Evolutionary conservation across 352 stramenopile species (phyloP), one percentile per base, ranked within the genome.

Genomic region (Pythium inflatum): DNA sequence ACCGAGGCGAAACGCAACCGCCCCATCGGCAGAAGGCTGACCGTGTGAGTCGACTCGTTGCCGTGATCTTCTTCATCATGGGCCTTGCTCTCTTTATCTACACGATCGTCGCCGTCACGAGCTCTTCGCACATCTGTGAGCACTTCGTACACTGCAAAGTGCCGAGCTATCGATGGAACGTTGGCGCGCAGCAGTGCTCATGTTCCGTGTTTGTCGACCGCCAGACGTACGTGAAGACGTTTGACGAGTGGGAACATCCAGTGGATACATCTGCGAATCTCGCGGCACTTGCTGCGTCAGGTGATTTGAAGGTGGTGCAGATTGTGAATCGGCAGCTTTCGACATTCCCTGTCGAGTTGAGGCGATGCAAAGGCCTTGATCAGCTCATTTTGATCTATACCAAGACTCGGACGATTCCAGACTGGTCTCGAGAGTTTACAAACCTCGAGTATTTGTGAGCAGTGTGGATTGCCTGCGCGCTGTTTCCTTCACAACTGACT

Each of bases 371-470:
- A 5, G 48, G 27, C 14, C 28, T 71, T 11, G 30, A 34, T 2
- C 40, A 66, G 40, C 56, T 71, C 57, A 79, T 72, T 30, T 49
- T 80, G 28, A 56, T 79, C 25, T 77, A 80, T 57, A 77, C 73
- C 11, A 61, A 68, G 16, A 75, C 57, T 7, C 11, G 20, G 9
- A 28, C 16, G 3, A 27, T 80, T 14, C 73, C 73, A 0, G 30
- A 40, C 6, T 80, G 73, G 73, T 13, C 28, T 1, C 49, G 60
- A 7, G 64, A 73, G 6, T 70, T 76, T 36, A 67, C n/a, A 0
- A 9, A 68, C 0, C 33, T 79, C 14, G 41, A 70, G n/a, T 79
- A 71, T 30, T 43, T 79, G 49, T 56, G 49, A 56, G 49, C 36
- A 25, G 46, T 24, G 36, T 43, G 36, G 36, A 43, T 43, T 14